Evolutionary conservation across 257 asterid genomes (phyloP).

Genomic region (Scutellaria galericulata): DNA sequence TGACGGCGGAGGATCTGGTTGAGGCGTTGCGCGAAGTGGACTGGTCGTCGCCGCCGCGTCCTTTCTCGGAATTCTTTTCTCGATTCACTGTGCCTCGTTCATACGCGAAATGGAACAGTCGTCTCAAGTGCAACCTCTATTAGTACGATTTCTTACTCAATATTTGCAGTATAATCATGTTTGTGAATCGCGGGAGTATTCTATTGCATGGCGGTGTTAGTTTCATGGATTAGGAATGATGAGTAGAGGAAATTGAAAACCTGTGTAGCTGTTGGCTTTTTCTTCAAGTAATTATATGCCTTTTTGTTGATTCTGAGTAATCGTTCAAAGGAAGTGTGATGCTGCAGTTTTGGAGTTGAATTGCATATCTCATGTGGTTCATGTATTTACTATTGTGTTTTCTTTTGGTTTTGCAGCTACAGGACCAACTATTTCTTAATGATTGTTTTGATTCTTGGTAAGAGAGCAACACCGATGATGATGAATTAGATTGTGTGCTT

Average conservation of each 20-base stretch:
- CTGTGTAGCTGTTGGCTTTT: conserved; percentile 8
- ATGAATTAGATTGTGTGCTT: background rate
- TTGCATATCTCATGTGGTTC: background rate
- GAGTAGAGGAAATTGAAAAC: background rate
- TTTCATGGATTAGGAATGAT: conserved; percentile 15
- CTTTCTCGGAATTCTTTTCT: conserved; percentile 78
- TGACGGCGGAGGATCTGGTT: conserved; percentile 87
- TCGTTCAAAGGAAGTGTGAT: background rate
- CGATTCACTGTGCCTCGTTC: conserved; percentile 88
- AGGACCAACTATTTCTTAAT: conserved; percentile 87
- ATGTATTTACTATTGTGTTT: background rate
- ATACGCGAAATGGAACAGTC: conserved; percentile 85
- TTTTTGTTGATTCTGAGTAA: conserved; percentile 21
- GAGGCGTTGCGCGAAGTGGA: conserved; percentile 94
- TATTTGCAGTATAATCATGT: background rate
- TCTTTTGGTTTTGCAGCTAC: conserved; percentile 63
- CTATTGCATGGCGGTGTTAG: background rate
- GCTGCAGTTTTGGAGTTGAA: conserved; percentile 16
- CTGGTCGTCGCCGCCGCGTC: conserved; percentile 97
- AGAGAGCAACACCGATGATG: conserved; percentile 28
- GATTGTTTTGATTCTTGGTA: conserved; percentile 86
- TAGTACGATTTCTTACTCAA: conserved; percentile 55
- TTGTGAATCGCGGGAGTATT: background rate
- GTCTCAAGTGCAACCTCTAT: conserved; percentile 98
- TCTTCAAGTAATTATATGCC: background rate